phyloP scores from a whole-genome alignment of 306 rosid species.

The Coriaria nepalensis region DNA sequence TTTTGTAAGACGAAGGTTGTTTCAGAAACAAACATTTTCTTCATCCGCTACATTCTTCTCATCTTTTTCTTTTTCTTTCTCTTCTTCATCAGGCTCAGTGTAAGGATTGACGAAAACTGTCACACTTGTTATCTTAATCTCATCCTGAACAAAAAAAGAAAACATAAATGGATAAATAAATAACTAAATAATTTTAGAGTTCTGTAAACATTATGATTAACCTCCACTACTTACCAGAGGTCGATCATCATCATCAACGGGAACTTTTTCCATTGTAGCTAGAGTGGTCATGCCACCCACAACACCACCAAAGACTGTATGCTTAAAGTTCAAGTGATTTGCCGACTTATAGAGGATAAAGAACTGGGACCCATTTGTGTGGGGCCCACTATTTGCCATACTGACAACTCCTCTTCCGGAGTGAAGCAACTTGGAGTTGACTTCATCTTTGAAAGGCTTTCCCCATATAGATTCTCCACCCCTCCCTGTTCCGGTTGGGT shows the following conservation, averaged over 20 bases:
- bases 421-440: conserved; percentile 84
- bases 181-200: not conserved
- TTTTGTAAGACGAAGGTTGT: conserved; percentile 9
- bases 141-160: conserved; percentile 49
- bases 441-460: conserved; percentile 81
- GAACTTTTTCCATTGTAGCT: conserved; percentile 86
- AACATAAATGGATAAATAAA: too few relatives aligned
- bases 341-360: conserved; percentile 92
- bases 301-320: conserved; percentile 82
- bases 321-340: conserved; percentile 83
- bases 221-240: conserved; percentile 46
- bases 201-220: not conserved
- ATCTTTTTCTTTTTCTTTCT: conserved; percentile 39
- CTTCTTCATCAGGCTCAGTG: conserved; percentile 84
- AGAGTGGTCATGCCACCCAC: conserved; percentile 89
- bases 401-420: conserved; percentile 94
- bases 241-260: conserved; percentile 74
- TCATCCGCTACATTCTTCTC: conserved; percentile 58
- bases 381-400: conserved; percentile 98
- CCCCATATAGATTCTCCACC: conserved; percentile 99
- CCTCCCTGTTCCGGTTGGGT: conserved; percentile 90
- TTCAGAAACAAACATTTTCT: conserved; percentile 52
- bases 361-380: conserved; percentile 95
- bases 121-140: conserved; percentile 71
- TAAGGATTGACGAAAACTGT: conserved; percentile 78